phyloP scores from a whole-genome alignment of 495 filamentous ascomycete genomes.

The Xeromyces bisporus region DNA sequence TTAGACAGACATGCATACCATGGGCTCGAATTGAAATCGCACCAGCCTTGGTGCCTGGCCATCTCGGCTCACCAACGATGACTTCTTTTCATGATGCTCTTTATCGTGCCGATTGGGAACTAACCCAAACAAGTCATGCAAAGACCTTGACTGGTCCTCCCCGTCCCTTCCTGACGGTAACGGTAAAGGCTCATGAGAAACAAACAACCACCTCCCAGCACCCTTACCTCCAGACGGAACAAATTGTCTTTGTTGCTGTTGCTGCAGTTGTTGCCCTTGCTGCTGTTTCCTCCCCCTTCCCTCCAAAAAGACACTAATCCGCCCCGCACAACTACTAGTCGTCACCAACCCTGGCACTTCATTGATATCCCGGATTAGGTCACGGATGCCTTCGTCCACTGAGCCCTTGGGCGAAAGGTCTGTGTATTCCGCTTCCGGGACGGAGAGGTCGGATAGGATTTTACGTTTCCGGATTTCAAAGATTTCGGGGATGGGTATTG shows the following conservation, averaged over 20 bases:
- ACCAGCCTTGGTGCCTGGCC: constrained; percentile 38
- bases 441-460: constrained; percentile 47
- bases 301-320: constrained; percentile 74
- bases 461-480: constrained; percentile 45
- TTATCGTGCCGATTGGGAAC: too few species aligned
- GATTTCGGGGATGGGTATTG: constrained; percentile 14
- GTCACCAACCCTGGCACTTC: constrained; percentile 55
- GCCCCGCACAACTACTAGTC: constrained; percentile 79
- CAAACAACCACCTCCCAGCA: constrained; percentile 70
- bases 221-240: constrained; percentile 62
- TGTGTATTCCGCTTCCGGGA: constrained; percentile 47
- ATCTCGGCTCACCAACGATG: constrained; percentile 6
- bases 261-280: constrained; percentile 1
- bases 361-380: constrained; percentile 64
- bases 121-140: constrained; percentile 20
- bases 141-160: constrained; percentile 2
- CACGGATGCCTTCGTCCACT: constrained; percentile 58
- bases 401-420: constrained; percentile 77
- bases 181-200: constrained; percentile 60
- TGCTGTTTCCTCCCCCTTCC: constrained; percentile 35
- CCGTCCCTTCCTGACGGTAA: constrained; percentile 3
- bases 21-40: constrained; percentile 85
- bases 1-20: constrained; percentile 51
- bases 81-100: constrained; percentile 16
- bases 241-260: constrained; percentile 13